Percentiles rank a stretch among this genome's conserved stretches.
phyloP scores from a whole-genome alignment of 441 rosid genomes.

The Geranium incanum region DNA sequence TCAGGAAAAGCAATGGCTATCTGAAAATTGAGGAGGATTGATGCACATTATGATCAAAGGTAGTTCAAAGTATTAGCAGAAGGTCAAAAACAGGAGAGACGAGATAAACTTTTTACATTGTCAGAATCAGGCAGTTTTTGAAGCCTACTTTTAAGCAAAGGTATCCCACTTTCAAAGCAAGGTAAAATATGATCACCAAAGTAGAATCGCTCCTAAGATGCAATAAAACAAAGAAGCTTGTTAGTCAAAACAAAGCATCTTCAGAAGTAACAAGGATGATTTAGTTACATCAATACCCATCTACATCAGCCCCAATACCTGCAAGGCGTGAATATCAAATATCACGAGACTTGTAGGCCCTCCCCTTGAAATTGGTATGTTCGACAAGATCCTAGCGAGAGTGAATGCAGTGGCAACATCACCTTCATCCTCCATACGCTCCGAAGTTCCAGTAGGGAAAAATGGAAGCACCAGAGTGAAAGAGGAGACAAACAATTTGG shows the following conservation, averaged over 20 bases:
- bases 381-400: conserved; percentile 80
- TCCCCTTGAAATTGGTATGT: conserved; percentile 76
- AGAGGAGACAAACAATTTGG: conserved; percentile 9
- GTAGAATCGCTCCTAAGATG: conserved; percentile 77
- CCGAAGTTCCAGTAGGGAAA: conserved; percentile 91
- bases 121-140: conserved; percentile 86
- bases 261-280: background rate
- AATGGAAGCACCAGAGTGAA: conserved; percentile 66
- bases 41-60: background rate
- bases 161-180: conserved; percentile 89
- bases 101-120: conserved; percentile 41
- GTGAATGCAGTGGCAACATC: conserved; percentile 44
- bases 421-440: conserved; percentile 89
- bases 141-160: conserved; percentile 73
- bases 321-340: conserved; percentile 92
- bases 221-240: conserved; percentile 9
- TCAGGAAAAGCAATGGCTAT: conserved; percentile 96
- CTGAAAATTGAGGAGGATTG: conserved; percentile 34
- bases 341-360: conserved; percentile 93
- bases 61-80: background rate
- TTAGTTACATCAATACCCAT: background rate
- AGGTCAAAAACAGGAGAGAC: background rate
- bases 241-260: background rate
- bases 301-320: conserved; percentile 30
- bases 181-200: conserved; percentile 85